Percentiles rank a stretch among this genome's conserved stretches.
phyloP scores from a whole-genome alignment of 2,329 filamentous ascomycete species.

The Apiospora sp. region DNA sequence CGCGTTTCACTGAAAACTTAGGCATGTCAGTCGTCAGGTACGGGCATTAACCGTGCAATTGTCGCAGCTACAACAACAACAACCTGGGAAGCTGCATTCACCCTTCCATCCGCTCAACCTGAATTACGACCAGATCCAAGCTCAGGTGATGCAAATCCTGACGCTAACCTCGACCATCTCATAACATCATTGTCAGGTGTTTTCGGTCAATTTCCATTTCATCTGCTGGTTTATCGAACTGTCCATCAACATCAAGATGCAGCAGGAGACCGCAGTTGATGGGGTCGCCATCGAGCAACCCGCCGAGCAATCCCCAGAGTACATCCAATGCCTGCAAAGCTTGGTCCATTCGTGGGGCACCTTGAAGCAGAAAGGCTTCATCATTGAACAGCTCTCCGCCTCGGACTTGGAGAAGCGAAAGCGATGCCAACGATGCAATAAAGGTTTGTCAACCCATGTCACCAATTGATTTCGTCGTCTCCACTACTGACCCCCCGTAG shows the following conservation, averaged over 20 bases:
- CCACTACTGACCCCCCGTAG: neutral
- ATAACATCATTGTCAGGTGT: neutral
- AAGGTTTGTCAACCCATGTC: neutral
- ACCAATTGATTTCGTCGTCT: neutral
- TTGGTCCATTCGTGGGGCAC: neutral
- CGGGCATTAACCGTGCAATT: neutral
- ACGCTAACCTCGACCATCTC: neutral
- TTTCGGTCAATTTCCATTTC: neutral
- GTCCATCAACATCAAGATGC: neutral
- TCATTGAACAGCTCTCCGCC: neutral
- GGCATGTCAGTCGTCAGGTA: neutral
- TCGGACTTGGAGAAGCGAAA: neutral
- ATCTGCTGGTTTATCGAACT: neutral
- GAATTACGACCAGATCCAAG: neutral
- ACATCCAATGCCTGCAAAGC: neutral
- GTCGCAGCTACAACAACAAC: neutral
- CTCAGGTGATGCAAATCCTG: neutral
- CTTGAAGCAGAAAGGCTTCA: neutral
- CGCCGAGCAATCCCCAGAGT: neutral
- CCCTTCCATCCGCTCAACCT: neutral
- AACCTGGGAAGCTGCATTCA: too few relatives aligned
- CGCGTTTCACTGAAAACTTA: neutral
- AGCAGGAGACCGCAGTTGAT: neutral
- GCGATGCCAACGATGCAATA: conserved; percentile 1
- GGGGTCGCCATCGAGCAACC: neutral